Evolutionary conservation across 2,329 filamentous ascomycete genomes (phyloP), one percentile per base, ranked within the genome.

Genomic region (Aspergillus felis): DNA sequence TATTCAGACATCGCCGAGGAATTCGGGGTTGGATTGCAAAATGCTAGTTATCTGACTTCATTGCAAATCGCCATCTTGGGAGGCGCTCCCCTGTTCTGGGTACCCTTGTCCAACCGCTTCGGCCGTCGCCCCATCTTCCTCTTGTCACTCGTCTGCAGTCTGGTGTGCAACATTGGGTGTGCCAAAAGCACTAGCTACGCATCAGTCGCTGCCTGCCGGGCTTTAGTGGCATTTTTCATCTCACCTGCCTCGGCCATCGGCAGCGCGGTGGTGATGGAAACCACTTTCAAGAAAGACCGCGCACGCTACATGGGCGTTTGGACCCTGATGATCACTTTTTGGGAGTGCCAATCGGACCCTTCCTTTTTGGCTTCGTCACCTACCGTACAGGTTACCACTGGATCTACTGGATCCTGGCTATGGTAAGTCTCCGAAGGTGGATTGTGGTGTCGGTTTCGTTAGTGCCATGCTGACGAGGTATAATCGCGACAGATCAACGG

Each of bases 331-430:
- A 68, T 82, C 14, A 82, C 80, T 0, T 56, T 83, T 56, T 83
- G 12, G 81, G 80, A 35, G 75, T 80, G 12, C 79, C 79, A 1
- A 64, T 73, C 25, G 71, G 70, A 3, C 71, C 71, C 6, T 73
- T 74, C 52, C 66, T 74, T 17, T 72, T 74, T 14, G 71, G 71
- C 1, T 74, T 74, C 41, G 82, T 85, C 1, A 78, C 80, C 1
- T 73, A 81, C 56, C 77, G 80, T 17, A 77, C 79, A 17, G 79
- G 81, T 0, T 85, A 82, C 58, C 74, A 79, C 7, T 86, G 83
- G 83, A 84, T 85, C 48, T 86, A 82, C 68, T 85, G 79, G 77
- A 78, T 81, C 25, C 71, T 85, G 8, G 81, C 82, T 4, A 85
- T 85, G 42, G 79, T 82, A 25, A 3, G 24, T 25, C 24, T 4